Percentiles rank a stretch among this genome's conserved stretches.
phyloP scores from a whole-genome alignment of 192 early-diverging fungal species.

The Neocallimastix lanati region DNA sequence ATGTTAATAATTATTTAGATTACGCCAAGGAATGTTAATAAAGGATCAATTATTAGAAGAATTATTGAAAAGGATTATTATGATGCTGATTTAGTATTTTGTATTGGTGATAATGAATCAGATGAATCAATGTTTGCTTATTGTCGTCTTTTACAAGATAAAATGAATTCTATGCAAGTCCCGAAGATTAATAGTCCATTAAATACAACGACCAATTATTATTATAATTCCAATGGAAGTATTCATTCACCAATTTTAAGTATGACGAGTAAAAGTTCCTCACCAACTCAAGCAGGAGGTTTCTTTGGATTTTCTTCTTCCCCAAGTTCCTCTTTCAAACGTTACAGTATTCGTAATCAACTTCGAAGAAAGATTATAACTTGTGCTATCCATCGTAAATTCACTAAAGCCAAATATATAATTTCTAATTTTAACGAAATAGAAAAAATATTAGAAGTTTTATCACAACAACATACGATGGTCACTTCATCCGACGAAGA shows the following conservation, averaged over 20 bases:
- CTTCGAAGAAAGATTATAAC: background rate
- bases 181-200: background rate
- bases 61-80: slow-evolving; percentile 27
- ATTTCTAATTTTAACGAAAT: background rate
- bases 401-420: background rate
- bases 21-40: slow-evolving; percentile 48
- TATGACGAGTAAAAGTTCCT: background rate
- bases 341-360: background rate
- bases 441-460: background rate
- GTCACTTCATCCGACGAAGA: background rate
- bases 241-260: background rate
- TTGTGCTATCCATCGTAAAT: background rate
- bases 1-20: too few relatives aligned
- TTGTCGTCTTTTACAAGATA: background rate
- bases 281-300: background rate
- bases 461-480: background rate
- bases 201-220: background rate
- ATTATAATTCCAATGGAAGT: background rate
- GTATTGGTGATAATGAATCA: slow-evolving; percentile 54
- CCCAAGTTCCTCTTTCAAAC: background rate
- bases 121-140: slow-evolving; percentile 67
- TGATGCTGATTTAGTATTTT: slow-evolving; percentile 43
- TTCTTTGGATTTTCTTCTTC: background rate
- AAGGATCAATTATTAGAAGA: slow-evolving; percentile 33
- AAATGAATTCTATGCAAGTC: background rate